These are phyloP conservation scores for Apiospora marii DNA, from an alignment of 2,329 filamentous ascomycete genomes.

Conservation along the genomic window DNA sequence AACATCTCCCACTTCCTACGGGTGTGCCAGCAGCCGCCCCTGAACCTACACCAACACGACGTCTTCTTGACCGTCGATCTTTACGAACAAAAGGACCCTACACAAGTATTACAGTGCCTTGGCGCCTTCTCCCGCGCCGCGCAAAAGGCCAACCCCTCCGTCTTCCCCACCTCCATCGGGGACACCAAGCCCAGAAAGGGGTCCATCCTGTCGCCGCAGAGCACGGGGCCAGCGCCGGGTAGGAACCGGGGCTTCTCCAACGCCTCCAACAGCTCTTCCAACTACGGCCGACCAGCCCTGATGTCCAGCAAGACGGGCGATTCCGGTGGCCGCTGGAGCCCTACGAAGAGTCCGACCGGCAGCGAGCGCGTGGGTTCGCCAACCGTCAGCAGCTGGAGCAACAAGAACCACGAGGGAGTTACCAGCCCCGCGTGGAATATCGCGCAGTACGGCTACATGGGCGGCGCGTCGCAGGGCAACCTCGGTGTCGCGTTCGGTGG, in stretches of 20 bases:
- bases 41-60: constrained; percentile 92
- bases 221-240: constrained; percentile 64
- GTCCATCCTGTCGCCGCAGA: constrained; percentile 69
- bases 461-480: constrained; percentile 94
- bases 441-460: constrained; percentile 97
- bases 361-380: constrained; percentile 60
- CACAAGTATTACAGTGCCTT: constrained; percentile 93
- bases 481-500: constrained; percentile 93
- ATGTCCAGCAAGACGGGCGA: constrained; percentile 61
- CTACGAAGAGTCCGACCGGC: constrained; percentile 65
- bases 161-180: constrained; percentile 80
- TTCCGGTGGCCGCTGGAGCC: constrained; percentile 64
- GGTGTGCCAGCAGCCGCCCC: constrained; percentile 83
- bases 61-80: constrained; percentile 97
- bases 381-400: constrained; percentile 87
- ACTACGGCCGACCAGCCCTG: constrained; percentile 51
- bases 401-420: constrained; percentile 77
- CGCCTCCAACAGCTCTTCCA: constrained; percentile 64
- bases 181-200: constrained; percentile 66
- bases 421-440: constrained; percentile 98
- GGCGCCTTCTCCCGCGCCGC: constrained; percentile 90
- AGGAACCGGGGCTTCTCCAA: constrained; percentile 58
- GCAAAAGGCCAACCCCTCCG: constrained; percentile 73
- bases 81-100: constrained; percentile 93
- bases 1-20: constrained; percentile 96